These are phyloP conservation scores for Aaosphaeria pasadenensis DNA, from an alignment of 2,329 filamentous ascomycete genomes.

Conservation along the genomic window DNA sequence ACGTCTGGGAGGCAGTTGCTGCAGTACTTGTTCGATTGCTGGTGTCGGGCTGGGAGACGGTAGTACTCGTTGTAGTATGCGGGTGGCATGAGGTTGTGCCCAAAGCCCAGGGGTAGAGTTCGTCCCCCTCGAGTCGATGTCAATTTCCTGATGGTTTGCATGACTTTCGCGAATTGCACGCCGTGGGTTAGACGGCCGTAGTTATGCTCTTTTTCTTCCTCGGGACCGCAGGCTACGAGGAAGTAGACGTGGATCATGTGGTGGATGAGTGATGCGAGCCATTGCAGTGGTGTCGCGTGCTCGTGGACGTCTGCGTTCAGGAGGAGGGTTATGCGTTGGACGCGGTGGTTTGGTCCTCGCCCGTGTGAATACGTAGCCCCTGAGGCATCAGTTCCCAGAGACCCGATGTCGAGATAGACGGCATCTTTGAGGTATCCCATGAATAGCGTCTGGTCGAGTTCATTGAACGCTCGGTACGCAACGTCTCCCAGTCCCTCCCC, in stretches of 20 bases:
- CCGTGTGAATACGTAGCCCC: constrained; percentile 37
- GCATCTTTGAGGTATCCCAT: constrained; percentile 35
- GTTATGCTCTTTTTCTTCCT: constrained; percentile 24
- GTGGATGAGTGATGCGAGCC: constrained; percentile 40
- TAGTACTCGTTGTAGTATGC: constrained; percentile 12
- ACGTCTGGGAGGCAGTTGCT: constrained; percentile 19
- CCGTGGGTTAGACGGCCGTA: constrained; percentile 39
- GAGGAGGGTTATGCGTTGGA: constrained; percentile 36
- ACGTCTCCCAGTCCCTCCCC: constrained; percentile 17
- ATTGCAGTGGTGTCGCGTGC: constrained; percentile 25
- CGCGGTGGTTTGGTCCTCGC: constrained; percentile 15
- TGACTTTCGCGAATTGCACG: constrained; percentile 40
- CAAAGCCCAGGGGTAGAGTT: constrained; percentile 35
- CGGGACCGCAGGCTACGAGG: constrained; percentile 40
- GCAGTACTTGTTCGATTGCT: constrained; percentile 16
- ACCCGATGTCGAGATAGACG: constrained; percentile 33
- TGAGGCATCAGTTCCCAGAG: constrained; percentile 21
- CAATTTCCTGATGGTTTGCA: constrained; percentile 36
- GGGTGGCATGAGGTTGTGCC: constrained; percentile 11
- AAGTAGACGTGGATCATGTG: constrained; percentile 48
- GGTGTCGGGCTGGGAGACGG: constrained; percentile 2
- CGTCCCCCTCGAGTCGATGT: constrained; percentile 15
- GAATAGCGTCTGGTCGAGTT: constrained; percentile 36
- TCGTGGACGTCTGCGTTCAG: constrained; percentile 22
- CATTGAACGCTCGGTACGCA: constrained; percentile 35